These are phyloP conservation scores for Vigna trinervia DNA, from an alignment of 306 rosid species.

Conservation along the genomic window DNA sequence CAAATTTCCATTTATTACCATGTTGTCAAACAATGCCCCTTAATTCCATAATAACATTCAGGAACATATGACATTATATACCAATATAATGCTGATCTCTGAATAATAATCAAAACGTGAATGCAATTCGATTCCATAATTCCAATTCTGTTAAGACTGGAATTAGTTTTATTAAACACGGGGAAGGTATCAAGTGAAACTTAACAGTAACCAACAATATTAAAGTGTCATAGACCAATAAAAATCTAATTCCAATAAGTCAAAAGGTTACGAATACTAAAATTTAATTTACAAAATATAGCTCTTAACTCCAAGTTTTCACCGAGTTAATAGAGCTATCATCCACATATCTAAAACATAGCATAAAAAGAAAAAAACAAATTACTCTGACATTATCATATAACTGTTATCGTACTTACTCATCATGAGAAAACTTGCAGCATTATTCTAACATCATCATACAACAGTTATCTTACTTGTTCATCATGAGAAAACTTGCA, in stretches of 20 bases:
- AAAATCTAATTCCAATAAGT: slow-evolving; percentile 12
- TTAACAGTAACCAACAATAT: not conserved
- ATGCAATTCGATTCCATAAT: too few relatives aligned
- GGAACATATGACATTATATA: not conserved
- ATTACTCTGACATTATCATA: not conserved
- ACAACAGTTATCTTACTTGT: slow-evolving; percentile 57
- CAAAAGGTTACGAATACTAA: not conserved
- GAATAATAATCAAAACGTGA: too few relatives aligned
- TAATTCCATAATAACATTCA: slow-evolving; percentile 7
- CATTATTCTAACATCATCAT: not conserved
- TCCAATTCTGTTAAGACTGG: too few relatives aligned
- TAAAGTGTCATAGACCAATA: slow-evolving; percentile 2
- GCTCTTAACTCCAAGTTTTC: slow-evolving; percentile 14
- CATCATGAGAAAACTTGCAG: slow-evolving; percentile 92
- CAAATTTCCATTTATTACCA: not conserved
- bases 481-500: slow-evolving; percentile 94
- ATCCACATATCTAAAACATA: not conserved
- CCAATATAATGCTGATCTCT: not conserved
- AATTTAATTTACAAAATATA: not conserved
- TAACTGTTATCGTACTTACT: slow-evolving; percentile 62
- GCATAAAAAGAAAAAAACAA: not conserved
- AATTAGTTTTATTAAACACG: too few relatives aligned
- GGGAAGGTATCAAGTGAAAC: too few relatives aligned
- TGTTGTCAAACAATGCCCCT: not conserved
- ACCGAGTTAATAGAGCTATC: not conserved